These are phyloP conservation scores for Yarrowia sp. DNA, from an alignment of 805 yeast species.

Conservation along the genomic window DNA sequence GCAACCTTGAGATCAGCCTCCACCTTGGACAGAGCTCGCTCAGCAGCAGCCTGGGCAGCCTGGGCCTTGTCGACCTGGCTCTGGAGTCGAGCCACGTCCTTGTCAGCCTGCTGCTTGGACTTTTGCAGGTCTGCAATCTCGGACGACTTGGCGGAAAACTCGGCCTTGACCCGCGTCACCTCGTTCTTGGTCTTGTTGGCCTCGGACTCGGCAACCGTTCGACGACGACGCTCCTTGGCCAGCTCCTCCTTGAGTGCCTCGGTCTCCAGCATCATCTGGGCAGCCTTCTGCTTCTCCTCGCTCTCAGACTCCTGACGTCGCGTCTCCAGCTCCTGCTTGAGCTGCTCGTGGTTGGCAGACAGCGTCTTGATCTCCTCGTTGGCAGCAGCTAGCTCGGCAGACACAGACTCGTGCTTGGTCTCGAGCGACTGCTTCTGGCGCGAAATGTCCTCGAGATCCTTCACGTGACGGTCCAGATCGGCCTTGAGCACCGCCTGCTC, in stretches of 20 bases:
- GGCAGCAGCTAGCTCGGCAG: constrained; percentile 45
- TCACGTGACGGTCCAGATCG: constrained; percentile 38
- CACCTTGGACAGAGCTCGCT: constrained; percentile 41
- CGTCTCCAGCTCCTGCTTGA: constrained; percentile 52
- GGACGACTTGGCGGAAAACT: not conserved
- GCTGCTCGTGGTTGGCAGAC: constrained; percentile 38
- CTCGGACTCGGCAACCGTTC: constrained; percentile 36
- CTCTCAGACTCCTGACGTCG: constrained; percentile 36
- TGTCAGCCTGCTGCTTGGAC: constrained; percentile 12
- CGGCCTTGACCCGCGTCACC: constrained; percentile 3
- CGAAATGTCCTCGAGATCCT: constrained; percentile 37
- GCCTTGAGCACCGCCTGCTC: constrained; percentile 43
- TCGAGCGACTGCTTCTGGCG: constrained; percentile 40
- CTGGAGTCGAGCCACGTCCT: constrained; percentile 40
- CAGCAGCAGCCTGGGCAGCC: constrained; percentile 39
- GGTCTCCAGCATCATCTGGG: constrained; percentile 41
- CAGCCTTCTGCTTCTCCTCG: constrained; percentile 41
- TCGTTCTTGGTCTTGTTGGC: constrained; percentile 37
- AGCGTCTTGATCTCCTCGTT: constrained; percentile 45
- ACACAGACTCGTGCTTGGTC: constrained; percentile 39
- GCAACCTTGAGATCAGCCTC: constrained; percentile 42
- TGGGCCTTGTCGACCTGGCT: constrained; percentile 42
- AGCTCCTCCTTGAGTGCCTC: constrained; percentile 41
- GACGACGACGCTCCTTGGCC: constrained; percentile 33
- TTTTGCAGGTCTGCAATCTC: constrained; percentile 5